Evolutionary conservation across 106 monocot genomes (phyloP), one percentile per base, ranked within the genome.

Genomic region (Allium sativum): DNA sequence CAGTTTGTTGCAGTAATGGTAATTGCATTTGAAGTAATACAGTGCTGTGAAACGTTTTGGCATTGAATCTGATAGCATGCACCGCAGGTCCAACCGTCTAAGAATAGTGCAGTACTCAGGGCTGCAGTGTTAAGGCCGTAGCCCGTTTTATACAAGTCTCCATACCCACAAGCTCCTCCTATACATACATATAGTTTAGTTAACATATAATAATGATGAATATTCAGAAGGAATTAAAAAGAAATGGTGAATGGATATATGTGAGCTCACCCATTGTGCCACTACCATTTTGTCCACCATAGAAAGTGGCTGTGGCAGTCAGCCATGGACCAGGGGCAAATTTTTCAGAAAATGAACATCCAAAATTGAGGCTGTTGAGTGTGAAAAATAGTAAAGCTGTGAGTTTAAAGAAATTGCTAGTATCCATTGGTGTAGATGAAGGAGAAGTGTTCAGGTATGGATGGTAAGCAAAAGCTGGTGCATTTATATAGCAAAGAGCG

Each of bases 91-190:
- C 41, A 40, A 21, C 65, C 65, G 14, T 42, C 40, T 50, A 42
- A 52, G 65, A 65, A 65, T 50, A 65, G 65, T 1, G 52, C 65
- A 8, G 65, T 65, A 52, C 65, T 65, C 14, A 65, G 52, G 4
- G 65, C 65, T 18, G 65, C 65, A 15, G 50, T 65, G 52, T 65
- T 65, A 15, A 48, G 46, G 47, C 65, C 65, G 15, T 65, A 65
- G 40, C 65, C 65, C 9, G 51, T 50, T 50, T 53, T 51, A 21
- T 52, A 65, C 8, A 65, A 48, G n/a, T 65, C 52, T 14, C 65
- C 65, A 17, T 65, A 65, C 7, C 65, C 65, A 42, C 65, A 65
- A 31, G 65, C 65, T 9, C 65, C 65, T 12, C 61, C 58, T 59
- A 12, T 12, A 48, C 31, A 31, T 31, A 31, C 31, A 31, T 31